Percentiles rank a stretch among this genome's conserved stretches.
These are phyloP conservation scores for Retiboletus flavoniger DNA, from an alignment of 1,284 basidiomycete genomes.

Conservation along the genomic window DNA sequence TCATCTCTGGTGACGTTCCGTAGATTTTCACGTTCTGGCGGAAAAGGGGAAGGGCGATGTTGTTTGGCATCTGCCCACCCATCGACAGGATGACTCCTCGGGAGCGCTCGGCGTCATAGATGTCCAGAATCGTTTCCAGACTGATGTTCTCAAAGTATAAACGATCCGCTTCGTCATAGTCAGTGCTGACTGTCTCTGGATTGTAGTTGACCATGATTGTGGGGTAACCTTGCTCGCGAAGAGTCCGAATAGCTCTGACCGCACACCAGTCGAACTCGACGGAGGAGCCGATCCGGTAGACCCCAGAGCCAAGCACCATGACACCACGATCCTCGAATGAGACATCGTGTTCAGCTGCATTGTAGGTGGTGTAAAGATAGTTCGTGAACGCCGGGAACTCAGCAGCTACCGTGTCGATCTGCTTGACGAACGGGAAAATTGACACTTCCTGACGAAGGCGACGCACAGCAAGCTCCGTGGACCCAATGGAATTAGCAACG, in stretches of 20 bases:
- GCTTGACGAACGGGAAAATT: slow-evolving; percentile 93
- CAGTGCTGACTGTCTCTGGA: slow-evolving; percentile 98
- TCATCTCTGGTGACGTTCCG: slow-evolving; percentile 99
- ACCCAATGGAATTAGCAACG: slow-evolving; percentile 76
- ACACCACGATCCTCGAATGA: slow-evolving; percentile 89
- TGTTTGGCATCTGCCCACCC: slow-evolving; percentile 99
- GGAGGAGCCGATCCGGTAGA: slow-evolving; percentile 97
- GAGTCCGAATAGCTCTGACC: slow-evolving; percentile 92
- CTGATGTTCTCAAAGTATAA: slow-evolving; percentile 99
- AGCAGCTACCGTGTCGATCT: slow-evolving; percentile 98
- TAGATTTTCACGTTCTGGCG: slow-evolving; percentile 98
- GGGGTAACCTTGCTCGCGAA: slow-evolving; percentile 91
- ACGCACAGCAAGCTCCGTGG: slow-evolving; percentile 88
- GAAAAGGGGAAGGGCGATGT: slow-evolving; percentile 91
- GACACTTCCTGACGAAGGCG: slow-evolving; percentile 81
- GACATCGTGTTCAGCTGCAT: slow-evolving; percentile 91
- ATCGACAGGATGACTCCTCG: slow-evolving; percentile 94
- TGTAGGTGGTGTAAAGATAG: slow-evolving; percentile 98
- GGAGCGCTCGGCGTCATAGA: slow-evolving; percentile 90
- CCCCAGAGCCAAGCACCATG: slow-evolving; percentile 97
- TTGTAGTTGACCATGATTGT: slow-evolving; percentile 99
- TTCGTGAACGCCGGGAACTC: slow-evolving; percentile 99
- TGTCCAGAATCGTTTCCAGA: slow-evolving; percentile 94
- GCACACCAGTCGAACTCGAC: slow-evolving; percentile 99
- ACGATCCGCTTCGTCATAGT: slow-evolving; percentile 98